Base-by-base conservation (phyloP, 345 rosid genomes). In the Eucalyptus urophylla region DNA sequence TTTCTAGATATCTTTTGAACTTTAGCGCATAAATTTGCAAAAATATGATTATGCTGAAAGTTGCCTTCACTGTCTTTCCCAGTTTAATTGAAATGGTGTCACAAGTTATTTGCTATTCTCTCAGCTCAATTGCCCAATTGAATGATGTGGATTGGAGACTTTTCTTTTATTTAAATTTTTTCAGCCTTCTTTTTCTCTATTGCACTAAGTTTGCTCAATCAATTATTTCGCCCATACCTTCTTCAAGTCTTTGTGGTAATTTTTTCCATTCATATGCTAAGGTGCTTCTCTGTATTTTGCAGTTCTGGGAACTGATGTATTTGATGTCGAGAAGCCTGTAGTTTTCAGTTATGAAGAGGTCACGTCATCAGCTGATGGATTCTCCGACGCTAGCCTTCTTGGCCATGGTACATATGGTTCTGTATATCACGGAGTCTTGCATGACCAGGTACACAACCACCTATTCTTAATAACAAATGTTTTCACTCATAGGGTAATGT, bases 321-420 rank as follows among this genome's bases (percentile, higher is more conserved):
- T 96, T 92, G 97, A 95, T 87, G 88, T 95, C 89, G 99, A 96
- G 91, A 97, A 97, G 94, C 99, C 98, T 80, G 93, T 94, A 90
- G 96, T 96, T 88, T 97, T 97, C 91, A 92, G 93, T 19, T 96
- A 93, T 87, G 99, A 96, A 89, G 99, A 97, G 54, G 93, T 97
- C 72, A 90, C 90, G 60, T 91, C 56, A 24, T 92, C 99, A 17
- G 94, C 98, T 8, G 98, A 96, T 93, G 98, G 95, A 87, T 97
- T 97, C 87, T 93, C 98, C 8, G 99, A 97, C 89, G 91, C 97
- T 86, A 95, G 90, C 90, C 98, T 97, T 92, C 96, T 97, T 91
- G 99, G 98, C 53, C 99, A 94, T 90, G 99, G 99, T 89, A 95
- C 94, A 43, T 97, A 96, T 92, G 99, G 99, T 89, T 97, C 99